Evolutionary conservation across 495 filamentous ascomycete genomes (phyloP).

Genomic region (Neurospora sp.): DNA sequence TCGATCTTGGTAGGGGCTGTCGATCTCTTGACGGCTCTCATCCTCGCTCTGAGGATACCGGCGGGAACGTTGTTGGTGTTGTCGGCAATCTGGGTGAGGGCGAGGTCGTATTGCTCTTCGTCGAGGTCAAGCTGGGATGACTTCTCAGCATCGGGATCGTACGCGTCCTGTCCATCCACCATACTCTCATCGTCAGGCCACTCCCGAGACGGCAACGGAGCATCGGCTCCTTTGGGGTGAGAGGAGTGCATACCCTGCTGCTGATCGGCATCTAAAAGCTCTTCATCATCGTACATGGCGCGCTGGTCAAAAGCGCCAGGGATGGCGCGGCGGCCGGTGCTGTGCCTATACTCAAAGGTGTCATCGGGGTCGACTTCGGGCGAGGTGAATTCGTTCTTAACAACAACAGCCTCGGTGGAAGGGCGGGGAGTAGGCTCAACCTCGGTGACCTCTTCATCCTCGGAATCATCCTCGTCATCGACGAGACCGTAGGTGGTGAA

Average conservation of each 20-base stretch:
- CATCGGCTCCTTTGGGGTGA: conserved; percentile 70
- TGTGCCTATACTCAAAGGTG: conserved; percentile 68
- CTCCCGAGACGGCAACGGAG: conserved; percentile 53
- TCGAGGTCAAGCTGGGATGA: conserved; percentile 17
- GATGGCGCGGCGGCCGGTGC: conserved; percentile 44
- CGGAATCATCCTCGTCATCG: conserved; percentile 69
- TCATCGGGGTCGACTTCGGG: conserved; percentile 53
- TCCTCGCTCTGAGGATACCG: conserved; percentile 43
- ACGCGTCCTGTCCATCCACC: conserved; percentile 56
- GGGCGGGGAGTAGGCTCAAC: conserved; percentile 21
- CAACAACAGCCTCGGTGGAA: conserved; percentile 5
- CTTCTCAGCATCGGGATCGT: conserved; percentile 22
- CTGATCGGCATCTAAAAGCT: conserved; percentile 22
- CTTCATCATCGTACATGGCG: conserved; percentile 40
- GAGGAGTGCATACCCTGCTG: conserved; percentile 85
- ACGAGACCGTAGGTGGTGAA: conserved; percentile 94
- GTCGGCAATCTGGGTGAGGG: conserved; percentile 22
- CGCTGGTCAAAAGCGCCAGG: conserved; percentile 70
- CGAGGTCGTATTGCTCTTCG: conserved; percentile 38
- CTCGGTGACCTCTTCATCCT: conserved; percentile 63
- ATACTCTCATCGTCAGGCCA: conserved; percentile 48
- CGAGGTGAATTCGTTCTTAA: conserved; percentile 15
- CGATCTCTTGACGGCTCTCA: conserved; percentile 45
- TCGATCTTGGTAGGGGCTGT: conserved; percentile 52
- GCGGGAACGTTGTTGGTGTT: conserved; percentile 37